Base-by-base conservation (phyloP, 2,329 filamentous ascomycete species). In the Sporothrix luriei region DNA sequence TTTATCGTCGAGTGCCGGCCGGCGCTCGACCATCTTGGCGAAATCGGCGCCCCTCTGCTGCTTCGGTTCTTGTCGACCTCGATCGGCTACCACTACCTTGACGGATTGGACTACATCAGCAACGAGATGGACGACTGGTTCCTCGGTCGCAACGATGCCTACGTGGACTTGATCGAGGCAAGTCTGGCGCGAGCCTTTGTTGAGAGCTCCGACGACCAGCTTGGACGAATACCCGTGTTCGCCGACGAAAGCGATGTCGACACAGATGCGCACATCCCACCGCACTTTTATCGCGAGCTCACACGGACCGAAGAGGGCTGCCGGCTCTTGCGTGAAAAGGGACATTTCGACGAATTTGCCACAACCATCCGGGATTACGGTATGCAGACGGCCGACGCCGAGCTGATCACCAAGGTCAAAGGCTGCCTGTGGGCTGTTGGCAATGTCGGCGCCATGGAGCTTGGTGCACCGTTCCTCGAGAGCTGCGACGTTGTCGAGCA, bases 61-160 rank as follows among this genome's bases (percentile, higher is more conserved):
- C 83, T 99, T 66, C 90, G 95, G 52, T 99, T 99, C 79, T 80
- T 99, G 68, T 97, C 94, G 0, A 98, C 94, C 0, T 97, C 94
- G 2, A 94, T 97, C 70, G 95, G 95, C 65, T 99, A 99, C 77
- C 94, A 98, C 79, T 99, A 99, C 79, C 85, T 99, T 6, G 93
- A 98, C 77, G 95, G 94, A 0, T 84, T 99, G 55, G 96, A 99
- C 81, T 99, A 99, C 78, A 99, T 99, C 79, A 97, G 94, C 72
- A 95, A 97, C 77, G 96, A 99, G 78, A 99, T 99, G 95, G 95
- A 99, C 75, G 96, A 99, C 80, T 99, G 95, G 95, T 99, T 98
- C 77, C 84, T 99, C 40, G 95, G 95, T 16, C 89, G 95, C 57
- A 99, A 99, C 77, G 94, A 99, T 78, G 90, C 89, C n/a, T 99